Percentiles rank a stretch among this genome's conserved stretches.
These are phyloP conservation scores for Kodamaea kaohsiungensis DNA, from an alignment of 805 yeast species.

Conservation along the genomic window DNA sequence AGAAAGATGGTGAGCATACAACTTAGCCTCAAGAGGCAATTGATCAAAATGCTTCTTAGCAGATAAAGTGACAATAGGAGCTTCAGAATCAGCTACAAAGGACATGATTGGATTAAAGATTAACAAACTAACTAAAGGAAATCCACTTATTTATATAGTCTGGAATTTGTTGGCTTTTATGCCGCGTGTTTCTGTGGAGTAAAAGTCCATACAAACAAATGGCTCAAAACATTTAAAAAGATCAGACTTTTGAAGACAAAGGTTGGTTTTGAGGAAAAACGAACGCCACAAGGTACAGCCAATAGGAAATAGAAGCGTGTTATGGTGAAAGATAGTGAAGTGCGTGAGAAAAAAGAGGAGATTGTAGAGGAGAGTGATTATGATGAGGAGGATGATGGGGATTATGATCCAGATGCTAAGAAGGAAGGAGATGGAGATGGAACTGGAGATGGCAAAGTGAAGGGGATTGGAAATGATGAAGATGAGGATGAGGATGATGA, in stretches of 20 bases:
- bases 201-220: not conserved
- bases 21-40: constrained; percentile 58
- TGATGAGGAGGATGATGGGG: constrained; percentile 37
- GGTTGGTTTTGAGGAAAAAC: not conserved
- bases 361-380: constrained; percentile 14
- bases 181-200: constrained; percentile 7
- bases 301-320: not conserved
- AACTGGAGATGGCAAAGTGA: constrained; percentile 18
- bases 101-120: not conserved
- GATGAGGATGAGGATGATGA: constrained; percentile 20
- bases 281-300: not conserved
- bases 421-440: constrained; percentile 22
- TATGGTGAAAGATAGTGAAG: not conserved
- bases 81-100: constrained; percentile 40
- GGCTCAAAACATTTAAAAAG: not conserved
- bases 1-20: constrained; percentile 80
- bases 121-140: constrained; percentile 4
- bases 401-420: constrained; percentile 29
- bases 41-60: constrained; percentile 71
- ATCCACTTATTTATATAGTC: not conserved
- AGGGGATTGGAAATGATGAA: constrained; percentile 24
- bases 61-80: constrained; percentile 48
- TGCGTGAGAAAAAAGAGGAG: not conserved
- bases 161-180: not conserved
- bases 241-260: not conserved